Base-by-base conservation (phyloP, 169 alveolate genomes). In the Cryptosporidium felis region DNA sequence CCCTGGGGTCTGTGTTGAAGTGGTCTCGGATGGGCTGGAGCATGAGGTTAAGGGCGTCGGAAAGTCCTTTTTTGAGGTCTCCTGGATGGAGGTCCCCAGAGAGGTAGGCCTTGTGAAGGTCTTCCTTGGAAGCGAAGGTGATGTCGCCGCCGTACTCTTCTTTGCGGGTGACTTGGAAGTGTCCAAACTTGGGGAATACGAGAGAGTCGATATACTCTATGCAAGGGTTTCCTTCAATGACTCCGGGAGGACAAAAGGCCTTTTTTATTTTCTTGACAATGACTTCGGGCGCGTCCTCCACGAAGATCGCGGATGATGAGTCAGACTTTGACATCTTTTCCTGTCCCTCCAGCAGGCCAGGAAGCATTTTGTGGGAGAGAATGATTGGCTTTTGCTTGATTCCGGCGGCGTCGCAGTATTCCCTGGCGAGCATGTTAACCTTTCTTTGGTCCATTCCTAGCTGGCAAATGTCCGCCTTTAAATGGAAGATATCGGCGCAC, bases 401-500 rank as follows among this genome's bases (percentile, higher is more conserved):
- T 41, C 91, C 80, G 44, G 92, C 94, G n/a, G 89, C 91, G 53
- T 96, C 97, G 74, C 96, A 95, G 90, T 93, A 94, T 88, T 96
- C 99, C 60, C 99, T 92, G 1, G 99, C 99, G 44, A 97, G 94
- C 98, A 98, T 95, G 91, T 98, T 98, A 30, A 98, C 99, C 92
- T 98, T 98, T 67, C 99, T 93, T 89, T 98, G 99, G 85, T 98
- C 99, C 90, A 94, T 92, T 5, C 99, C 99, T 36, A 97, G 93
- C 62, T 98, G 99, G 94, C 99, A 98, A 30, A 98, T 96, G 88
- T 97, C 99, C 23, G 99, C 99, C 42, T 96, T 95, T 23, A 98
- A 91, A 90, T 94, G 96, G 94, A 97, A 98, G 16, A 97, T 97
- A 91, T 98, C 99, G 12, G 99, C 96, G 88, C 99, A 98, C 92